Percentiles rank a stretch among this genome's conserved stretches.
phyloP scores from a whole-genome alignment of 129 eudicot species.

The Chrysanthemum lavandulifolium region DNA sequence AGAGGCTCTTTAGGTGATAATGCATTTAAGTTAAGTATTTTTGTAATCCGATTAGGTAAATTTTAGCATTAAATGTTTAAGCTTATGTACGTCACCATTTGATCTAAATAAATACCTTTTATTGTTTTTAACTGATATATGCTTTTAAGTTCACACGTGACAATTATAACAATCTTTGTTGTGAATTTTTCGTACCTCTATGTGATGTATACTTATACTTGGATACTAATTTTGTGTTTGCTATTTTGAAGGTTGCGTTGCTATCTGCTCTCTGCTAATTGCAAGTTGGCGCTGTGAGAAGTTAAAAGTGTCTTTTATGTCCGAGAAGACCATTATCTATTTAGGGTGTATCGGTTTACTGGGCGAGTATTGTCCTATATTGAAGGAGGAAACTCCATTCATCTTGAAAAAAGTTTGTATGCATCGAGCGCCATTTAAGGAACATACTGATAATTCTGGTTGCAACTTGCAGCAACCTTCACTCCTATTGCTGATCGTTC shows the following conservation, averaged over 20 bases:
- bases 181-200: too few species aligned
- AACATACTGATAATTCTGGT: slow-evolving; percentile 33
- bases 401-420: slow-evolving; percentile 42
- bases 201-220: slow-evolving; percentile 50
- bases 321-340: slow-evolving; percentile 56
- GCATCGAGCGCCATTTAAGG: slow-evolving; percentile 52
- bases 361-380: slow-evolving; percentile 68
- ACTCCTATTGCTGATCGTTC: slow-evolving; percentile 1
- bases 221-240: background rate
- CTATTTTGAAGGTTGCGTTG: slow-evolving; percentile 8
- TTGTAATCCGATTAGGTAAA: too few species aligned
- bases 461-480: slow-evolving; percentile 47
- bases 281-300: slow-evolving; percentile 35
- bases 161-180: too few species aligned
- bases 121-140: too few species aligned
- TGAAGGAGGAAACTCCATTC: slow-evolving; percentile 44
- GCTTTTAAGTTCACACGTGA: too few species aligned
- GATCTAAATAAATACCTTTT: too few species aligned
- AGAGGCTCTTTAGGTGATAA: too few species aligned
- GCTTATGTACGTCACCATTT: too few species aligned
- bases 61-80: too few species aligned
- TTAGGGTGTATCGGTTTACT: slow-evolving; percentile 70
- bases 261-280: slow-evolving; percentile 19
- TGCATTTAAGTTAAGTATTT: too few species aligned
- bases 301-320: slow-evolving; percentile 60